Percentiles rank a stretch among this genome's conserved stretches.
These are phyloP conservation scores for Haplosporangium gracile DNA, from an alignment of 192 early-diverging fungal species.

Conservation along the genomic window DNA sequence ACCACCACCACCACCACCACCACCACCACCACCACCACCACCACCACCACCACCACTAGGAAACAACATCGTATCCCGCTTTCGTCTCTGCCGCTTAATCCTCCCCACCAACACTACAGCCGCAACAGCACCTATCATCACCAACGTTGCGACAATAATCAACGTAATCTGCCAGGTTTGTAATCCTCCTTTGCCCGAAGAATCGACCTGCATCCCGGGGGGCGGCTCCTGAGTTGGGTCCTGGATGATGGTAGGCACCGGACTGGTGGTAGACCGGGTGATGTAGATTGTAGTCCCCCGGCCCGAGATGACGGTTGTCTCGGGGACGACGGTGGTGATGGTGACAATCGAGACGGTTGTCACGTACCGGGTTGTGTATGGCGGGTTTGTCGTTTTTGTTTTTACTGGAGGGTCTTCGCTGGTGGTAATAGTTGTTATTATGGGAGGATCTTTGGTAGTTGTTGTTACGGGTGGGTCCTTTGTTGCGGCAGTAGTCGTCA, in stretches of 20 bases:
- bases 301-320: constrained; percentile 37
- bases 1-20: too few species aligned
- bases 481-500: neutral
- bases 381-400: constrained; percentile 8
- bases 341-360: constrained; percentile 34
- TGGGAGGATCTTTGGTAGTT: neutral
- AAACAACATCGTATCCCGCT: neutral
- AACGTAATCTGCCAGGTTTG: constrained; percentile 34
- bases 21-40: neutral
- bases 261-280: constrained; percentile 13
- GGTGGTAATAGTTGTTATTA: neutral
- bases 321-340: constrained; percentile 24
- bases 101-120: constrained; percentile 7
- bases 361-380: constrained; percentile 46
- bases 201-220: neutral
- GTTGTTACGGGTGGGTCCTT: neutral
- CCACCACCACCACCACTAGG: neutral
- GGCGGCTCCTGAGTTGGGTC: constrained; percentile 40
- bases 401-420: neutral
- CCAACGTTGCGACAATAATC: constrained; percentile 26
- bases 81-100: constrained; percentile 15
- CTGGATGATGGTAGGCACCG: constrained; percentile 16
- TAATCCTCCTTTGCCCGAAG: neutral
- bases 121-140: constrained; percentile 10
- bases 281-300: constrained; percentile 28